Conservation (phyloP, 768 basidiomycete species). For the Russula sp. region DNA sequence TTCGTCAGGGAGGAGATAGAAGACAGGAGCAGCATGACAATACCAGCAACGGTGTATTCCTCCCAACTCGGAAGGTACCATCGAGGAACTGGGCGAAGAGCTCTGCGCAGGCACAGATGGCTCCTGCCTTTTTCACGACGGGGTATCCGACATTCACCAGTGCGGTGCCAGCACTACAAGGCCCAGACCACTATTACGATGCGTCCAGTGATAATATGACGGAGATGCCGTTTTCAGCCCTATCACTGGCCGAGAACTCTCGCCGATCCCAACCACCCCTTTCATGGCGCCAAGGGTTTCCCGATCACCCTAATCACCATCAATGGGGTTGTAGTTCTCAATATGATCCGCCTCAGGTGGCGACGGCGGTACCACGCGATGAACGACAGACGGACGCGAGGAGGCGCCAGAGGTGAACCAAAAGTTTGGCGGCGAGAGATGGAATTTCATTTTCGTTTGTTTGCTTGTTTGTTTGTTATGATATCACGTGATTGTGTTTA, state of each 20-base stretch:
- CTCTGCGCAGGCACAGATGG: not conserved
- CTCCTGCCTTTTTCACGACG: not conserved
- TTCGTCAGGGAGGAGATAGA: not conserved
- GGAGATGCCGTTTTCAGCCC: not conserved
- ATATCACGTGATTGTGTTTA: not conserved
- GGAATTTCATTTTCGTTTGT: too few species aligned
- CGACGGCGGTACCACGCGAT: not conserved
- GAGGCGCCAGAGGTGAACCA: not conserved
- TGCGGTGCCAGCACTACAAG: not conserved
- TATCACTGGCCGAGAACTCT: slow-evolving; percentile 1
- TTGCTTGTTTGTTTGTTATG: not conserved
- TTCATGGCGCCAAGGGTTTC: slow-evolving; percentile 3
- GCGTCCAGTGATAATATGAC: too few species aligned
- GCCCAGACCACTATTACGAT: too few species aligned
- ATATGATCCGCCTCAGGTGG: not conserved
- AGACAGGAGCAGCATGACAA: not conserved
- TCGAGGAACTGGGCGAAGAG: not conserved
- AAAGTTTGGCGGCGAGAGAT: not conserved
- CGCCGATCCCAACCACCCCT: slow-evolving; percentile 8
- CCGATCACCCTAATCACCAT: not conserved
- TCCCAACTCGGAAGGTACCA: not conserved
- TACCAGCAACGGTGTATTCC: not conserved
- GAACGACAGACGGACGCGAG: slow-evolving; percentile 1
- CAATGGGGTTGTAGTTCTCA: not conserved
- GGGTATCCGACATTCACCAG: not conserved